Base-by-base conservation (phyloP, 73 alveolate genomes). In the Paramecium caudatum region DNA sequence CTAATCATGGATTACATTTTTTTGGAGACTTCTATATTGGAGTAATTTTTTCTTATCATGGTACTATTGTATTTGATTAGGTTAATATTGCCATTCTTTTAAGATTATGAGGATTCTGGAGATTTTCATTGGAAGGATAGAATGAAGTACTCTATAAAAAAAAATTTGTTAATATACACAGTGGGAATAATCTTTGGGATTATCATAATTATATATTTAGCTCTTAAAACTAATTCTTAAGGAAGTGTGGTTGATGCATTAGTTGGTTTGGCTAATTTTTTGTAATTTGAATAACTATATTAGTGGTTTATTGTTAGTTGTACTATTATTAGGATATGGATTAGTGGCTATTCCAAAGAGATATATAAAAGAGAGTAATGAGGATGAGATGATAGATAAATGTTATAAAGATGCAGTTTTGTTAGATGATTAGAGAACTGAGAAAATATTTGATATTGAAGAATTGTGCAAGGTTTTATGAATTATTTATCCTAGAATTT, bases 1-100 rank as follows among this genome's bases (percentile, higher is more conserved):
- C 23, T 55, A 55, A 21, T 55, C 23, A 5, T 16, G 83, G 10
- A 4, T 65, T 32, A 32, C 36, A 19, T 41, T 37, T 3, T 63
- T 63, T 13, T 86, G 93, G 93, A 63, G 90, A 37, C 46, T 86
- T 21, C 13, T 86, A 32, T 86, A 62, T 62, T 86, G 93, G 93
- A 37, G 48, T 19, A 86, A 86, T 41, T 86, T 86, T 50, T 63
- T 86, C 6, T 34, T 86, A 46, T 49, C 84, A 19, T 86, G 93
- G 93, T 62, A 65, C 16, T 15, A 32, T 30, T 9, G 41, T 50
- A 8, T 27, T 13, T 46, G 13, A 47, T 37, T 33, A 82, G 91
- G 91, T 48, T 55, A 27, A 55, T 55, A 10, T 43, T 55, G 2
- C 80, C 80, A 55, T 55, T 55, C 30, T 55, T 55, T 55, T 43